Percentiles rank a stretch among this genome's conserved stretches.
Conservation (phyloP, 2,329 filamentous ascomycete species). For the Teratosphaeria gauchensis region DNA sequence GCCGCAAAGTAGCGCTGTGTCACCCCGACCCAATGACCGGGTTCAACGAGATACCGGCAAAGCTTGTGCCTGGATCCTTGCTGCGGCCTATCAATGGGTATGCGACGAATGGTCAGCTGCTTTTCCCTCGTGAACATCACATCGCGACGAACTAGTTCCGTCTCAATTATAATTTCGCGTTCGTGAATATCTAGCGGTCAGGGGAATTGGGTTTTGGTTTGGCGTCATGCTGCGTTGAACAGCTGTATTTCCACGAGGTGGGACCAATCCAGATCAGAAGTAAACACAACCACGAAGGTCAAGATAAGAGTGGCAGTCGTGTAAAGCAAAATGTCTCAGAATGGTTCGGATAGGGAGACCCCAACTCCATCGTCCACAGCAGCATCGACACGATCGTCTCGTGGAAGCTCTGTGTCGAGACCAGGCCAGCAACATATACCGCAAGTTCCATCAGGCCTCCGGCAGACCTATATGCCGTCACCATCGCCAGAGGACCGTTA, state of each 20-base stretch:
- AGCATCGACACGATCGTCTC: neutral
- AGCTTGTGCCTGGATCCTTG: neutral
- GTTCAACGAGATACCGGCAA: neutral
- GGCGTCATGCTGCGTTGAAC: neutral
- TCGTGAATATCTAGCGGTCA: neutral
- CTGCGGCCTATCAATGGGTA: neutral
- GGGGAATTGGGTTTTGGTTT: neutral
- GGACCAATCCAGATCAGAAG: neutral
- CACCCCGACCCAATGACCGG: neutral
- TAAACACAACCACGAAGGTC: neutral
- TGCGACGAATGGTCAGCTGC: neutral
- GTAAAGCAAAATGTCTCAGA: neutral
- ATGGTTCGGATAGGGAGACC: neutral
- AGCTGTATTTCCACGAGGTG: neutral
- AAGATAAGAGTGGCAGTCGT: neutral
- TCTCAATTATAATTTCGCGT: neutral
- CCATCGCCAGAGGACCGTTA: slow-evolving; percentile 31
- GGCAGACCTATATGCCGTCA: slow-evolving; percentile 36
- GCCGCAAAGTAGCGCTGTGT: neutral
- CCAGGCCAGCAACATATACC: slow-evolving; percentile 16
- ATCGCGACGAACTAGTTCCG: neutral
- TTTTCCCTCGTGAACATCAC: neutral
- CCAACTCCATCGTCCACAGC: neutral
- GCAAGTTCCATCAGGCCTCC: slow-evolving; percentile 24
- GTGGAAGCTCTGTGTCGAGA: neutral